Conservation (phyloP, 2,329 filamentous ascomycete genomes). For the Microsporum audouinii region DNA sequence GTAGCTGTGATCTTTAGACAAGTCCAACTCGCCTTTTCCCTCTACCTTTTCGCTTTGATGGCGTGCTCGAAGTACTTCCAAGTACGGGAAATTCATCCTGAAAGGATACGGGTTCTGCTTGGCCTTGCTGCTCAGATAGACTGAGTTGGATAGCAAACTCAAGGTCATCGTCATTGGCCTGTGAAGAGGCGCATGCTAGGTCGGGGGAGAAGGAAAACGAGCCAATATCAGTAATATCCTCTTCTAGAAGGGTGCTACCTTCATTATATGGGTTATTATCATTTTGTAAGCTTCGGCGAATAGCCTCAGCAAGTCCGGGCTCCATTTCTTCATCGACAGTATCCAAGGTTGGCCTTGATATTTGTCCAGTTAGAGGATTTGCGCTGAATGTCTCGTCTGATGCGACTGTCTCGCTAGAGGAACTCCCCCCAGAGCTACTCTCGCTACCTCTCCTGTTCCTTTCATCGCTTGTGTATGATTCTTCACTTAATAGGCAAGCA, state of each 20-base stretch:
- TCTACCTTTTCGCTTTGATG: slow-evolving; percentile 9
- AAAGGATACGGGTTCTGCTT: slow-evolving; percentile 8
- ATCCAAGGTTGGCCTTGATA: slow-evolving; percentile 26
- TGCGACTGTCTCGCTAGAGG: slow-evolving; percentile 27
- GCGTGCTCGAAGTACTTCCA: slow-evolving; percentile 5
- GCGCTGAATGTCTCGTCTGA: neutral
- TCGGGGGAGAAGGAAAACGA: slow-evolving; percentile 8
- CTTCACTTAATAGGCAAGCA: slow-evolving; percentile 51
- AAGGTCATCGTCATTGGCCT: slow-evolving; percentile 45
- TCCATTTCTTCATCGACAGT: slow-evolving; percentile 41
- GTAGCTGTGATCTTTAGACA: neutral
- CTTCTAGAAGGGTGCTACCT: slow-evolving; percentile 17
- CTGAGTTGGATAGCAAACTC: slow-evolving; percentile 53
- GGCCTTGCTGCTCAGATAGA: slow-evolving; percentile 44
- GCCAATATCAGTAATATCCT: neutral
- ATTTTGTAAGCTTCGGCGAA: slow-evolving; percentile 42
- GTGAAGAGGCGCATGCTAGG: slow-evolving; percentile 19
- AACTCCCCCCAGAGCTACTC: slow-evolving; percentile 30
- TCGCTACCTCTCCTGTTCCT: slow-evolving; percentile 35
- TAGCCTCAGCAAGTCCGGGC: slow-evolving; percentile 52
- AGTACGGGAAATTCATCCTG: slow-evolving; percentile 26
- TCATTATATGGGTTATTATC: slow-evolving; percentile 29
- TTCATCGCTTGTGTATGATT: slow-evolving; percentile 42
- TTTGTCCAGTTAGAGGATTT: neutral
- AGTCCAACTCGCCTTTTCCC: neutral